phyloP scores from a whole-genome alignment of 2,329 filamentous ascomycete genomes.

The Fusarium liriodendri region DNA sequence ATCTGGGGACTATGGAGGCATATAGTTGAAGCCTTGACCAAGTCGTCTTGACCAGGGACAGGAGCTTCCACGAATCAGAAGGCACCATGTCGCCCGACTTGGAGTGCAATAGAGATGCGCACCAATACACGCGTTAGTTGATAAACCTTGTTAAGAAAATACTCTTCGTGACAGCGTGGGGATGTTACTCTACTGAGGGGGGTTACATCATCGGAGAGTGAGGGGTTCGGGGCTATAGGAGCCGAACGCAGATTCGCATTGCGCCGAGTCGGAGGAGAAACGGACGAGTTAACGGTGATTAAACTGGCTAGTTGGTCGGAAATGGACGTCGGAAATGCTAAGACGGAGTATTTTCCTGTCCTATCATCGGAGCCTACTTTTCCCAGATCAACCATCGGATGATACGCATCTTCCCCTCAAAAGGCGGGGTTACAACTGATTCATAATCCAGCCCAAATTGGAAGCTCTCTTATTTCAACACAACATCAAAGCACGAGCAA shows the following conservation, averaged over 20 bases:
- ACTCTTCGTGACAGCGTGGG: neutral
- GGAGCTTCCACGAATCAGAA: slow-evolving; percentile 25
- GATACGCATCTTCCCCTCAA: slow-evolving; percentile 5
- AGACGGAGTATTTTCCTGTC: neutral
- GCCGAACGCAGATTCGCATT: neutral
- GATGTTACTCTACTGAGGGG: neutral
- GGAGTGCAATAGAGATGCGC: neutral
- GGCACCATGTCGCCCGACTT: neutral
- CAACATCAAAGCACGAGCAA: neutral
- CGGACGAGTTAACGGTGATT: neutral
- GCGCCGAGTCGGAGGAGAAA: neutral
- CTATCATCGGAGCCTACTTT: neutral
- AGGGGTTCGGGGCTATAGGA: neutral
- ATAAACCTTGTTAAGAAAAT: neutral
- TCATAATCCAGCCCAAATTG: neutral
- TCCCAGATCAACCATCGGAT: neutral
- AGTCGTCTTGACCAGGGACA: neutral
- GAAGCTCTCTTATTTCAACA: neutral
- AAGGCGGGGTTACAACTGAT: slow-evolving; percentile 5
- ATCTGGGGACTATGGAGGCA: slow-evolving; percentile 19
- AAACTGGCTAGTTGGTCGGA: neutral
- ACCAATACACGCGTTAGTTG: slow-evolving; percentile 14
- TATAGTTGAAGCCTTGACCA: neutral
- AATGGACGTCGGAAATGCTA: neutral
- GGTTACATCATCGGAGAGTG: neutral